A percentile compares a stretch with the other conserved stretches of the same genome.
Conservation (phyloP, 495 filamentous ascomycete genomes). For the Tuber umbilicatum region DNA sequence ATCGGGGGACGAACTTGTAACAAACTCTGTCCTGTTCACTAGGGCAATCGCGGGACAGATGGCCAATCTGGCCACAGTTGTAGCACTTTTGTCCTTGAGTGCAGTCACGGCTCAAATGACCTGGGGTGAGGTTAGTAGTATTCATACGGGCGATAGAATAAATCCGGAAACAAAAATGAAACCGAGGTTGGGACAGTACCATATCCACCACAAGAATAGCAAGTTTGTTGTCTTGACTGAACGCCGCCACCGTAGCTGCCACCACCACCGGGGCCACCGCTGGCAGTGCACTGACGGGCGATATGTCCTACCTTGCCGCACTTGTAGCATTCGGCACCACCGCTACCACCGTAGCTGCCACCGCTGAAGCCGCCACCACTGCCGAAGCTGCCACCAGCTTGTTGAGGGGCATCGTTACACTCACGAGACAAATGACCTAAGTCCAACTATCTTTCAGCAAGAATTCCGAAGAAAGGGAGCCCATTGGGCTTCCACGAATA, state of each 20-base stretch:
- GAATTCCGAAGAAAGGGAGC: slow-evolving; percentile 14
- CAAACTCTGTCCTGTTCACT: slow-evolving; percentile 93
- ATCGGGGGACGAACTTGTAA: slow-evolving; percentile 58
- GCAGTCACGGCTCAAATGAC: slow-evolving; percentile 95
- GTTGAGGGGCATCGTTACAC: slow-evolving; percentile 55
- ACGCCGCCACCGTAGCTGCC: slow-evolving; percentile 42
- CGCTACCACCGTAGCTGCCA: slow-evolving; percentile 44
- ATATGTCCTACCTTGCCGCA: slow-evolving; percentile 96
- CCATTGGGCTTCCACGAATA: slow-evolving; percentile 5
- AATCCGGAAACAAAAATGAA: neutral
- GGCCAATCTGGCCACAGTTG: slow-evolving; percentile 95
- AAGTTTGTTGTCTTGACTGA: slow-evolving; percentile 74
- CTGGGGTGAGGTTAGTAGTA: slow-evolving; percentile 22
- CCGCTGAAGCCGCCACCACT: slow-evolving; percentile 42
- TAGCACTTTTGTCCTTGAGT: slow-evolving; percentile 99
- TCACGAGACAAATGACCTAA: slow-evolving; percentile 91
- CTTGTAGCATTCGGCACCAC: slow-evolving; percentile 91
- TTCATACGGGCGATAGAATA: neutral
- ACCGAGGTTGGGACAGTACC: slow-evolving; percentile 42
- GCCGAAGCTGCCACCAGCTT: slow-evolving; percentile 40
- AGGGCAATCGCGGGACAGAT: slow-evolving; percentile 90
- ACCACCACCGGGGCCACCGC: slow-evolving; percentile 39
- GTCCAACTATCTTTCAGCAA: slow-evolving; percentile 16
- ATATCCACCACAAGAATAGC: slow-evolving; percentile 94
- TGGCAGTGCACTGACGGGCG: slow-evolving; percentile 79